A percentile compares a stretch with the other conserved stretches of the same genome.
Conservation (phyloP, 352 stramenopile species). For the Globisporangium splendens region DNA sequence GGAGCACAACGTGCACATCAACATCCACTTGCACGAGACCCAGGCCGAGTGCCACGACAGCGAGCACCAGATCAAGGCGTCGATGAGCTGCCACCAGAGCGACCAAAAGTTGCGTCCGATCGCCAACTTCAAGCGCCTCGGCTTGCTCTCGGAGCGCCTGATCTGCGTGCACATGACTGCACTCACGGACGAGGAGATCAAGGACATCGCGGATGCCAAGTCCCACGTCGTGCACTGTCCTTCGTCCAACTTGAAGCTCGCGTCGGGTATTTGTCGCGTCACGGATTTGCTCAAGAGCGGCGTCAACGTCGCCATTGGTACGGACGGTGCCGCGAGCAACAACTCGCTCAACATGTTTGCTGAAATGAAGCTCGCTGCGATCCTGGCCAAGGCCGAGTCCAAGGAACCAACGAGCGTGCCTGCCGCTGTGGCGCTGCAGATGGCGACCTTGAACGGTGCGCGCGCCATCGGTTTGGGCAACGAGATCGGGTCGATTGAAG, state of each 20-base stretch:
- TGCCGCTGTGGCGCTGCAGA: too few species aligned
- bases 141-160: conserved; percentile 62
- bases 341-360: too few species aligned
- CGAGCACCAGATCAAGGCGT: conserved; percentile 50
- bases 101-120: conserved; percentile 69
- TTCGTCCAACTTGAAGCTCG: conserved; percentile 55
- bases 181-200: conserved; percentile 81
- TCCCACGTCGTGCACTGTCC: conserved; percentile 85
- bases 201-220: conserved; percentile 43
- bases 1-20: conserved; percentile 55
- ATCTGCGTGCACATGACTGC: conserved; percentile 86
- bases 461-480: too few species aligned
- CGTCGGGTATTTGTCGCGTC: too few species aligned
- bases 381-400: too few species aligned
- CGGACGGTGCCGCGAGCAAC: too few species aligned
- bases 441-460: too few species aligned
- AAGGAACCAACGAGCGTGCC: too few species aligned
- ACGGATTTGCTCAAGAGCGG: too few species aligned
- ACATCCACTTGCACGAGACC: conserved; percentile 90
- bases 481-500: too few species aligned
- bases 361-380: too few species aligned
- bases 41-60: conserved; percentile 24
- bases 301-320: too few species aligned
- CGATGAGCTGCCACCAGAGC: conserved; percentile 81
- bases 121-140: conserved; percentile 79